These are phyloP conservation scores for Kandelia obovata DNA, from an alignment of 345 rosid species.

Conservation along the genomic window DNA sequence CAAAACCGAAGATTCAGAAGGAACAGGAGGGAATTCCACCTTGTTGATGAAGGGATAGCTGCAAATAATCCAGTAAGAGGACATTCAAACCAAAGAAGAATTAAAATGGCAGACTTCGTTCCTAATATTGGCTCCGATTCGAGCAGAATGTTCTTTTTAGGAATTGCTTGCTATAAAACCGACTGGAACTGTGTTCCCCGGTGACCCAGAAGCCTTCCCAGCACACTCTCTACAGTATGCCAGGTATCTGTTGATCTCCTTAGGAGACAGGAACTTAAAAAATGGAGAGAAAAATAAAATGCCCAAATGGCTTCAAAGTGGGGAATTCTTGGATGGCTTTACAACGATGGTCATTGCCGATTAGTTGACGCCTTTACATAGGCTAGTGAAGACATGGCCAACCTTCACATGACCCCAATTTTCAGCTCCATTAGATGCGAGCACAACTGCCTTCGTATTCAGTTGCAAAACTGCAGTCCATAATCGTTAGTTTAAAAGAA, in stretches of 20 bases:
- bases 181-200: conserved; percentile 12
- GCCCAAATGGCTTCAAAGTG: not conserved
- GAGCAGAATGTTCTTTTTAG: not conserved
- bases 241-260: conserved; percentile 5
- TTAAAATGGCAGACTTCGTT: too few relatives aligned
- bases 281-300: conserved; percentile 9
- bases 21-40: conserved; percentile 16
- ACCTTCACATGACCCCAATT: conserved; percentile 20
- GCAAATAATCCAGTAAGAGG: conserved; percentile 29
- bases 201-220: conserved; percentile 1
- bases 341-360: not conserved
- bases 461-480: not conserved
- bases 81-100: too few relatives aligned
- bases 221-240: not conserved
- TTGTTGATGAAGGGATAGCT: conserved; percentile 18
- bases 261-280: conserved; percentile 17
- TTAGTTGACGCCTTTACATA: conserved; percentile 10
- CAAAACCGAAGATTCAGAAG: conserved; percentile 17
- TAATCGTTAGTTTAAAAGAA: too few relatives aligned
- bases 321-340: conserved; percentile 16
- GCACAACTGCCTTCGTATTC: conserved; percentile 13
- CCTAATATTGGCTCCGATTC: too few relatives aligned
- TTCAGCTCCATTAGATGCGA: conserved; percentile 8
- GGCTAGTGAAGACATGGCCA: conserved; percentile 15
- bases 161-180: conserved; percentile 20